phyloP scores from a whole-genome alignment of 768 basidiomycete genomes.

The Tephrocybe rancida region DNA sequence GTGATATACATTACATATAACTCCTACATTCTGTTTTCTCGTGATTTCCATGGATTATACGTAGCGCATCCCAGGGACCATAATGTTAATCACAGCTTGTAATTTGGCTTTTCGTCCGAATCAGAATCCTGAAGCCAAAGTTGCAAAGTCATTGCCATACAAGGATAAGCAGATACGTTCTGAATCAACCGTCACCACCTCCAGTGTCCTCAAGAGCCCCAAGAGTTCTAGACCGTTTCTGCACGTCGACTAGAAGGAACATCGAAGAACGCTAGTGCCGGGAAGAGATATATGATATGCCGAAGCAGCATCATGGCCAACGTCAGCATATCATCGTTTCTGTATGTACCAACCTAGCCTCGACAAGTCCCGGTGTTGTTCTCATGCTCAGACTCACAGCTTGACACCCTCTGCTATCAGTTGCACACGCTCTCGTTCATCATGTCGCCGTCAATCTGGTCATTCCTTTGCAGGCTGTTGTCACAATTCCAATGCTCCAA shows the following conservation, averaged over 20 bases:
- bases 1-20: neutral
- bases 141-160: constrained; percentile 7
- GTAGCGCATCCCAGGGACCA: too few relatives aligned
- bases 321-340: constrained; percentile 72
- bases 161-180: constrained; percentile 12
- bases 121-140: too few relatives aligned
- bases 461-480: constrained; percentile 53
- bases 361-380: neutral
- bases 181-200: neutral
- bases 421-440: constrained; percentile 78
- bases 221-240: too few relatives aligned
- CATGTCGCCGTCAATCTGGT: constrained; percentile 66
- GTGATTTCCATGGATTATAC: neutral
- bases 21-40: too few relatives aligned
- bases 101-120: too few relatives aligned
- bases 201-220: neutral
- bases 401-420: constrained; percentile 73
- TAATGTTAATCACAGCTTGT: too few relatives aligned
- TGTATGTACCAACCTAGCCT: constrained; percentile 37
- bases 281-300: constrained; percentile 50
- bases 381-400: constrained; percentile 38
- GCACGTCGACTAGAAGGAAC: neutral
- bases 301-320: constrained; percentile 64
- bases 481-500: constrained; percentile 68
- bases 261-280: neutral